phyloP scores from a whole-genome alignment of 441 rosid species.

The Raphanus hybrid region DNA sequence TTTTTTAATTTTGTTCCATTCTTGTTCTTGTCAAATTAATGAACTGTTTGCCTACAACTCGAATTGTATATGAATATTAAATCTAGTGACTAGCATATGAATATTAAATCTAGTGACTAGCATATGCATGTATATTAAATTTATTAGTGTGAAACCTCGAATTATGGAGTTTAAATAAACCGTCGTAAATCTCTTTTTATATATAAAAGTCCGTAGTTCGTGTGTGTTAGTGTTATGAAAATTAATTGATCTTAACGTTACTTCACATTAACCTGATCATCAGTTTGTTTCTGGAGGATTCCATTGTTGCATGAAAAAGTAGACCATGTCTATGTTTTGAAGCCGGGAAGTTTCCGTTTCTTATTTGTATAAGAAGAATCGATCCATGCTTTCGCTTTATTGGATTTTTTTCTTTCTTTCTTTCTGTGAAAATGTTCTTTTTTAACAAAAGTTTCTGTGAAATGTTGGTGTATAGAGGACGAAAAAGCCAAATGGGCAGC shows the following conservation, averaged over 20 bases:
- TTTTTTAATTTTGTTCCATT: not conserved
- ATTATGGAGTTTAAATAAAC: slow-evolving; percentile 4
- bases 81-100: not conserved
- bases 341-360: not conserved
- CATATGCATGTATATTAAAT: not conserved
- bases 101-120: not conserved
- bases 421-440: not conserved
- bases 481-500: slow-evolving; percentile 65
- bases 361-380: not conserved
- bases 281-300: not conserved
- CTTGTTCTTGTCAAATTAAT: slow-evolving; percentile 8
- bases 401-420: not conserved
- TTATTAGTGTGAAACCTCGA: not conserved
- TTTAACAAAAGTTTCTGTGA: not conserved
- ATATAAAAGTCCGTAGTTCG: not conserved
- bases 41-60: not conserved
- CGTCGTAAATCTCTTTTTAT: not conserved
- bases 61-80: not conserved
- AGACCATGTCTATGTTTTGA: not conserved
- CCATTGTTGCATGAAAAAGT: not conserved
- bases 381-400: not conserved
- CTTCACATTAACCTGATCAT: not conserved
- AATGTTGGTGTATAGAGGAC: slow-evolving; percentile 53
- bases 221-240: slow-evolving; percentile 10
- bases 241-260: not conserved